These are phyloP conservation scores for Microdochium bolleyi DNA, from an alignment of 2,329 filamentous ascomycete genomes.

Conservation along the genomic window DNA sequence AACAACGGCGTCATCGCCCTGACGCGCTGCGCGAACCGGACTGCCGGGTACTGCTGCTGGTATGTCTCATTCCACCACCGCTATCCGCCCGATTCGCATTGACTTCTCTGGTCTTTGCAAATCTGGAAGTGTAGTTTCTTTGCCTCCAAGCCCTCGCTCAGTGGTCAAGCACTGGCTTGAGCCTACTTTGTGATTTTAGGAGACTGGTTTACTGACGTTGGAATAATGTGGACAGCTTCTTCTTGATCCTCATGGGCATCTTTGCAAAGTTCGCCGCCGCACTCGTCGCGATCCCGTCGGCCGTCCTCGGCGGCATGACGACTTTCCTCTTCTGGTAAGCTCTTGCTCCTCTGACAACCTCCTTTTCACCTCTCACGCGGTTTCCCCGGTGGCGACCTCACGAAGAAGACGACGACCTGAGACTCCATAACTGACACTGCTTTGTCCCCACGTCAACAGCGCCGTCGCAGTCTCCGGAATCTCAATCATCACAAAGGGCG, in stretches of 20 bases:
- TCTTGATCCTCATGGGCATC: conserved; percentile 72
- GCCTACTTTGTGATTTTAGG: no score
- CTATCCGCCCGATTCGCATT: no score
- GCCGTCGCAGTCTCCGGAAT: conserved; percentile 68
- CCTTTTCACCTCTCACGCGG: background rate
- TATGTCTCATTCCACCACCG: no score
- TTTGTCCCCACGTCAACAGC: background rate
- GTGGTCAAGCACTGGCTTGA: no score
- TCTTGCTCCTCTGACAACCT: background rate
- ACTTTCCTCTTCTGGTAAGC: conserved; percentile 56
- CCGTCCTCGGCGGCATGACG: conserved; percentile 64
- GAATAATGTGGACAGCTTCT: conserved; percentile 36
- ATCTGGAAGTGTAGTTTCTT: no score
- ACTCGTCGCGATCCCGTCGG: conserved; percentile 64
- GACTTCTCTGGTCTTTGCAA: no score
- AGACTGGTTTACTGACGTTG: no score
- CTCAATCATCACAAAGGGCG: conserved; percentile 61
- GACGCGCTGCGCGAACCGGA: conserved; percentile 73
- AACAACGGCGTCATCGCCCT: conserved; percentile 82
- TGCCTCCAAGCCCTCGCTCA: no score
- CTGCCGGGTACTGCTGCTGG: conserved; percentile 70
- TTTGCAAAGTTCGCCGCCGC: conserved; percentile 79
- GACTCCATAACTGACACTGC: background rate
- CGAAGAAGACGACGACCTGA: background rate
- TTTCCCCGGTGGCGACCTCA: background rate